A percentile compares a stretch with the other conserved stretches of the same genome.
phyloP scores from a whole-genome alignment of 2,329 filamentous ascomycete genomes.

The Talaromyces albobiverticillius region DNA sequence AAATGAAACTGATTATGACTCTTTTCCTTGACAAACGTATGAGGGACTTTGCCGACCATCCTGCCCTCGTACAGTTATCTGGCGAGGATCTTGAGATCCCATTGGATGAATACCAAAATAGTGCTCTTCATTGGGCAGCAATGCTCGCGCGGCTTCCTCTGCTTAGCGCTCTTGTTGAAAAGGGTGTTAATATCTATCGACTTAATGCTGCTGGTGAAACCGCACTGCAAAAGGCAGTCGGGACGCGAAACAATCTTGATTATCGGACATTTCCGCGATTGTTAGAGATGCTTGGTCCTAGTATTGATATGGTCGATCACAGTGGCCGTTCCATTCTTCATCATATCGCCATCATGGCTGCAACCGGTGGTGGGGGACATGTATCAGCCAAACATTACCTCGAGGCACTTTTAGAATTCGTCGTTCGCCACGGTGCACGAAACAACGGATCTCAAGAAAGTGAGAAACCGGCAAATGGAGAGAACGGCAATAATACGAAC shows the following conservation, averaged over 20 bases:
- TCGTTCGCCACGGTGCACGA: constrained; percentile 70
- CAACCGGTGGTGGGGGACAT: constrained; percentile 86
- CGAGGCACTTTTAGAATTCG: constrained; percentile 89
- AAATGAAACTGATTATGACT: constrained; percentile 76
- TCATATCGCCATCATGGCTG: constrained; percentile 93
- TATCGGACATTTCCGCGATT: constrained; percentile 86
- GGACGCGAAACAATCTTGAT: constrained; percentile 92
- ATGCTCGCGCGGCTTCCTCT: constrained; percentile 84
- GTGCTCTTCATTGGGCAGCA: constrained; percentile 92
- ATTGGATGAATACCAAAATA: constrained; percentile 80
- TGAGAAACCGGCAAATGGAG: constrained; percentile 41
- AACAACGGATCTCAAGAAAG: neutral
- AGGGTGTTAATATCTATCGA: constrained; percentile 81
- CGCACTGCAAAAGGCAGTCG: constrained; percentile 85
- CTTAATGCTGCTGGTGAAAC: constrained; percentile 90
- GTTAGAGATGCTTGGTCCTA: constrained; percentile 80
- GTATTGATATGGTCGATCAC: constrained; percentile 85
- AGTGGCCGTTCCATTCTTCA: constrained; percentile 90
- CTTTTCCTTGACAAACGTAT: constrained; percentile 74
- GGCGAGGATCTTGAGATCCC: constrained; percentile 85
- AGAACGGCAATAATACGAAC: constrained; percentile 53
- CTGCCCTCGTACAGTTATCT: constrained; percentile 71
- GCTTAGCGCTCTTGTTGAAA: constrained; percentile 73
- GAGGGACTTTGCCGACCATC: constrained; percentile 70
- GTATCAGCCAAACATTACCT: constrained; percentile 89